Conservation (phyloP, 805 yeast genomes). For the Nakazawaea holstii region DNA sequence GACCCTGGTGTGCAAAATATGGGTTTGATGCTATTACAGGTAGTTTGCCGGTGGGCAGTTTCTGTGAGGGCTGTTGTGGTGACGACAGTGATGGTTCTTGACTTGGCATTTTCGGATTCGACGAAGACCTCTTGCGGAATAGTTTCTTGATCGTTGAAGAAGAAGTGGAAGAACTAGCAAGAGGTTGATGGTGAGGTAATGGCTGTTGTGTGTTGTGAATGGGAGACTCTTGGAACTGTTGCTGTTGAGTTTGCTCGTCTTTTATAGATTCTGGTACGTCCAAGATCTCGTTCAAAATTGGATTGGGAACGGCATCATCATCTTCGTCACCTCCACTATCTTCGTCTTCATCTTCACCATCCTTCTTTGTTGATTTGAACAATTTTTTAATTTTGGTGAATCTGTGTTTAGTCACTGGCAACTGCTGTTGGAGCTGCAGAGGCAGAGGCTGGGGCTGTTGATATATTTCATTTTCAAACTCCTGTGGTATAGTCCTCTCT, state of each 20-base stretch:
- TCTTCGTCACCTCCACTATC: conserved; percentile 1
- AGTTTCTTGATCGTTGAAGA: conserved; percentile 13
- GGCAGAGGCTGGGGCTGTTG: background rate
- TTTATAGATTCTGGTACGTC: conserved; percentile 9
- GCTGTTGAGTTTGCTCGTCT: conserved; percentile 7
- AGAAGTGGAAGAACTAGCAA: background rate
- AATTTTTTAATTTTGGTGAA: conserved; percentile 25
- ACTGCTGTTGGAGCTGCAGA: background rate
- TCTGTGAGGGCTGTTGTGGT: background rate
- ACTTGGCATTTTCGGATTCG: conserved; percentile 13
- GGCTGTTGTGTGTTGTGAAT: conserved; percentile 1
- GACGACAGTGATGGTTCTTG: background rate
- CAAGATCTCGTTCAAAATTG: conserved; percentile 6
- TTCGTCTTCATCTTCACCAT: conserved; percentile 7
- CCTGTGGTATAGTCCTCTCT: background rate
- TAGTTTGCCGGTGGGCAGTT: background rate
- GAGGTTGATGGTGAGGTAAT: background rate
- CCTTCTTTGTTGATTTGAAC: conserved; percentile 20
- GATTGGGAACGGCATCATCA: background rate
- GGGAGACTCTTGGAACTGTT: conserved; percentile 11
- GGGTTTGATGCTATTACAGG: conserved; percentile 30
- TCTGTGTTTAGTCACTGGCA: conserved; percentile 19
- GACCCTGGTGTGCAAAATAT: conserved; percentile 54
- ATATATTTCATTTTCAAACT: background rate
- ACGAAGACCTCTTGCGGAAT: conserved; percentile 18